Base-by-base conservation (phyloP, 768 basidiomycete species). In the Agrocybe praecox region DNA sequence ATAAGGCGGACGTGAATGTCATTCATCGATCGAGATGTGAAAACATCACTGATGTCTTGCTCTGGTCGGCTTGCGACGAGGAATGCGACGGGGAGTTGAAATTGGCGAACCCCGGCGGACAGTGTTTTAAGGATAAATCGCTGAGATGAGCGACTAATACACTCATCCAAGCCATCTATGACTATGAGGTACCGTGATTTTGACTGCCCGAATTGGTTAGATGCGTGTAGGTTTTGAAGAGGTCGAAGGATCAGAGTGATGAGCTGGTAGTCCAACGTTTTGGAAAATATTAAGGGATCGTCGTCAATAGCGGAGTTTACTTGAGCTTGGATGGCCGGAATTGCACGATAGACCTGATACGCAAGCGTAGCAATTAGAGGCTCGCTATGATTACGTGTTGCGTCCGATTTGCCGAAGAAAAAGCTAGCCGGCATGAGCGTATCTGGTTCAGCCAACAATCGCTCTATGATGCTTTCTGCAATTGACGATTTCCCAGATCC, bases 331-430 rank as follows among this genome's bases (percentile, higher is more conserved):
- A 18, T 34, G 6, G 12, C 14, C 15, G 50, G 52, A 55, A 49
- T 24, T 11, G 46, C 42, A 0, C 49, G 18, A 9, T 61, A 61
- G 1, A 76, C 57, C 34, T 76, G 74, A 4, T 63, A 69, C 1
- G 68, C 69, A 24, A 76, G 51, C 0, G 74, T 72, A 1, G 74
- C 58, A 8, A 75, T 50, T 5, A 76, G 63, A 18, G 62, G 58
- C 26, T 53, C 60, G 2, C 62, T 65, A 12, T 62, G 62, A 1
- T 63, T 65, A 10, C 71, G 61, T 22, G 62, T 65, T 12, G 59
- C 42, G 33, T 68, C 67, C 14, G 64, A 61, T 18, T 67, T 58
- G 0, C 69, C 73, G 62, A 75, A 74, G 56, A 76, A 76, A 60
- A 73, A 76, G 48, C 68, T 71, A 0, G 69, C 72, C 23, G 67